phyloP scores from a whole-genome alignment of 2,329 filamentous ascomycete species.

The Ophiocordyceps australis region DNA sequence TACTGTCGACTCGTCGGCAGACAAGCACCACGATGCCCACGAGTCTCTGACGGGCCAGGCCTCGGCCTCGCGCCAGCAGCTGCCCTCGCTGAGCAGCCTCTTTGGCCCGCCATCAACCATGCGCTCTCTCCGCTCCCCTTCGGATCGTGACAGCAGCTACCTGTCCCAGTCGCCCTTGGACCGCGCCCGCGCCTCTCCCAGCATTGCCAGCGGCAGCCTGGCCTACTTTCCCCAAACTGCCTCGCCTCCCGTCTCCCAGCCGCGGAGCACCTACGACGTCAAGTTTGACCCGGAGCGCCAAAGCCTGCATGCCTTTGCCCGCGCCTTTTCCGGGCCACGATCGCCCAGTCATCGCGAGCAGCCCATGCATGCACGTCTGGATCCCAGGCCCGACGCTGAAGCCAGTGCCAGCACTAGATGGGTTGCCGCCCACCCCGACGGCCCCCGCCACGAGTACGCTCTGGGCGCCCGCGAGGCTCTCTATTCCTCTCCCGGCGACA shows the following conservation, averaged over 20 bases:
- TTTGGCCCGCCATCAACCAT: constrained; percentile 29
- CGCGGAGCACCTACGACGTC: constrained; percentile 26
- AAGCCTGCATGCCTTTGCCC: constrained; percentile 7
- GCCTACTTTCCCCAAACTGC: constrained; percentile 27
- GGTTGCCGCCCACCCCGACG: constrained; percentile 20
- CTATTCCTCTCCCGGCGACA: constrained; percentile 15
- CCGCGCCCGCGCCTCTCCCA: constrained; percentile 20
- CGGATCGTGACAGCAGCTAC: constrained; percentile 24
- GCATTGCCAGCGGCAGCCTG: constrained; percentile 15
- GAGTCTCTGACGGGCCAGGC: constrained; percentile 15
- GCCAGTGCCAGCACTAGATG: constrained; percentile 13
- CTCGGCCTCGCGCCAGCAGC: constrained; percentile 21
- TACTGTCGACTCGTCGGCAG: constrained; percentile 22
- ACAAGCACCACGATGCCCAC: constrained; percentile 17
- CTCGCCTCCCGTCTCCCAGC: constrained; percentile 20
- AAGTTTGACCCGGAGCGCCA: constrained; percentile 24
- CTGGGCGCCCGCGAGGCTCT: constrained; percentile 20
- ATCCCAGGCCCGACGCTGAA: constrained; percentile 14
- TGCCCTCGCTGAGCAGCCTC: constrained; percentile 37
- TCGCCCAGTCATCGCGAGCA: constrained; percentile 24
- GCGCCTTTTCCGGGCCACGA: constrained; percentile 22
- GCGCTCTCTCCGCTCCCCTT: constrained; percentile 25
- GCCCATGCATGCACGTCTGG: constrained; percentile 13
- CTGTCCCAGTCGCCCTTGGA: constrained; percentile 27
- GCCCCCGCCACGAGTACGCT: constrained; percentile 24